These are phyloP conservation scores for Penium margaritaceum DNA, from an alignment of 139 green algal species.

Conservation along the genomic window DNA sequence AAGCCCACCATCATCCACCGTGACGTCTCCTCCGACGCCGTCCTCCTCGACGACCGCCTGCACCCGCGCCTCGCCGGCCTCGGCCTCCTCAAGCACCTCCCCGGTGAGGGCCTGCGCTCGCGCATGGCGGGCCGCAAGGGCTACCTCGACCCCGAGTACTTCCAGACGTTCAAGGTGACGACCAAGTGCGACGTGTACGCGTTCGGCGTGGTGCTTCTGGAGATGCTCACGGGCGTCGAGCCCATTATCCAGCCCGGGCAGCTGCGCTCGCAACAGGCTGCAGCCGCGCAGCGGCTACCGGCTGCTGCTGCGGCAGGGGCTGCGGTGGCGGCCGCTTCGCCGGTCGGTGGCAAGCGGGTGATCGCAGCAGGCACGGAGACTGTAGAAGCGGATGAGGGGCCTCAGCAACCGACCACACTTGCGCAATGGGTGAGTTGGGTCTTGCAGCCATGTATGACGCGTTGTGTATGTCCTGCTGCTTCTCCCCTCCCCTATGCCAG, in stretches of 20 bases:
- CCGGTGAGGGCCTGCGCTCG: neutral
- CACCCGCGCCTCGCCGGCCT: neutral
- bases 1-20: no score
- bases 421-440: no score
- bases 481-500: no score
- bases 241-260: conserved; percentile 2
- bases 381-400: neutral
- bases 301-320: neutral
- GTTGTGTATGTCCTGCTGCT: no score
- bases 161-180: conserved; percentile 7
- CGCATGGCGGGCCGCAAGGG: neutral
- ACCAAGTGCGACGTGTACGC: neutral
- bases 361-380: no score
- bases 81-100: conserved; percentile 2
- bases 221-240: conserved; percentile 10
- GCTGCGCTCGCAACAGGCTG: no score
- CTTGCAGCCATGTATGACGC: no score
- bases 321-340: neutral
- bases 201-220: conserved; percentile 23
- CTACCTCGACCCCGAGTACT: conserved; percentile 10
- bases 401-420: neutral
- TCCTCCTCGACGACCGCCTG: no score
- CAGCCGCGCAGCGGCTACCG: neutral
- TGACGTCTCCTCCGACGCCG: no score
- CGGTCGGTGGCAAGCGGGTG: no score